Base-by-base conservation (phyloP, 2,329 filamentous ascomycete genomes). In the Trichocomaceae sp. region DNA sequence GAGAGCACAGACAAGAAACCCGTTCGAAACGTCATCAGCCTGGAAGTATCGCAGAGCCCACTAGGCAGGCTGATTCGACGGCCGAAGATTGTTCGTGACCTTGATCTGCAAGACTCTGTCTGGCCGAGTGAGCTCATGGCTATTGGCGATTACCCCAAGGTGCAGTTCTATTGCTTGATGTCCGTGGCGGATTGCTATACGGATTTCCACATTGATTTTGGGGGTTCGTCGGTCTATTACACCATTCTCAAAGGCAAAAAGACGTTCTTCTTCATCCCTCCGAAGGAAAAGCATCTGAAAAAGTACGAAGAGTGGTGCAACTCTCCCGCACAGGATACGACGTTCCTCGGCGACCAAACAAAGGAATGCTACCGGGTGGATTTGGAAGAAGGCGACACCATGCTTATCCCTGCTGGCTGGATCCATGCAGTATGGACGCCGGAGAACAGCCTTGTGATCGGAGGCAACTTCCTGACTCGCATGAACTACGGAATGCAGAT, bases 361-460 rank as follows among this genome's bases (percentile, higher is more conserved):
- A 83, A 83, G 58, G 83, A 86, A 60, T 86, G 83, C 66, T 85
- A 83, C 62, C 76, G 84, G 47, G 82, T 86, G 44, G 83, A 86
- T 64, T 75, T 87, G 4, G 79, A 77, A 49, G 81, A 82, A 58
- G 84, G 84, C 33, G 84, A 87, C 63, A 87, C 84, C 2, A 86
- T 86, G 80, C 72, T 87, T 44, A 87, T 87, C 59, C 84, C 84
- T 4, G 85, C 84, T 33, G 84, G 84, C 19, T 87, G 84, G 84
- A 87, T 87, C 51, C 84, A 87, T 63, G 83, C 84, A 22, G 84
- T 87, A 7, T 86, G 84, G 82, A 87, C 84, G 9, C 84, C 84
- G 0, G 79, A 83, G 61, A 83, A 86, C 62, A 86, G 83, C 62
- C 70, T 87, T 48, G 84, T 87, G 26, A 85, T 87, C 58, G 84